Conservation (phyloP, 164 flowering plant species). For the Platanus orientalis region DNA sequence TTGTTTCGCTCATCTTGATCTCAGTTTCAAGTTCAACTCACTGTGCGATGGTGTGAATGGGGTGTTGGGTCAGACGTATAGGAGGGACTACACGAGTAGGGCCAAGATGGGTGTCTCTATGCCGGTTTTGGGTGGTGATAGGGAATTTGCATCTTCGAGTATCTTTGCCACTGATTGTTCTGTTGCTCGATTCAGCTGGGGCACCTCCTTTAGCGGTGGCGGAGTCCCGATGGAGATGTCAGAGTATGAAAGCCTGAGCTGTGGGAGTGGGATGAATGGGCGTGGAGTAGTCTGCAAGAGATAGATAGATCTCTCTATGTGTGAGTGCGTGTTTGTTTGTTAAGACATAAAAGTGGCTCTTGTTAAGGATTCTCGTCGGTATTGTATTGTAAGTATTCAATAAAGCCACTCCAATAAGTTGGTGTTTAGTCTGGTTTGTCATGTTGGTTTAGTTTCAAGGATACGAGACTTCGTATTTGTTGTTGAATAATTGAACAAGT, state of each 20-base stretch:
- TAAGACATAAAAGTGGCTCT: too few relatives aligned
- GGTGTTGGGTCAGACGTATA: slow-evolving; percentile 11
- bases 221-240: background rate
- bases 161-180: slow-evolving; percentile 11
- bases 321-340: too few relatives aligned
- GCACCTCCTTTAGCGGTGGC: background rate
- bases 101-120: too few relatives aligned
- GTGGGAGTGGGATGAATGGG: slow-evolving; percentile 12
- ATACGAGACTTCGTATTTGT: too few relatives aligned
- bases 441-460: too few relatives aligned
- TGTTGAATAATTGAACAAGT: too few relatives aligned
- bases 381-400: too few relatives aligned
- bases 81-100: slow-evolving; percentile 7
- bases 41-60: slow-evolving; percentile 4
- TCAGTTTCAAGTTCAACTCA: slow-evolving; percentile 11
- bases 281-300: slow-evolving; percentile 13
- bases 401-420: too few relatives aligned
- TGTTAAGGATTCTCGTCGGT: too few relatives aligned
- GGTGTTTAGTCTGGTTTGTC: too few relatives aligned
- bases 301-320: background rate
- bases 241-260: slow-evolving; percentile 6
- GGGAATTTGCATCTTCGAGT: background rate
- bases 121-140: slow-evolving; percentile 8
- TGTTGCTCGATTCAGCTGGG: slow-evolving; percentile 1
- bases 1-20: slow-evolving; percentile 16